Conservation (phyloP, 2,329 filamentous ascomycete species). For the Amphichorda felina region DNA sequence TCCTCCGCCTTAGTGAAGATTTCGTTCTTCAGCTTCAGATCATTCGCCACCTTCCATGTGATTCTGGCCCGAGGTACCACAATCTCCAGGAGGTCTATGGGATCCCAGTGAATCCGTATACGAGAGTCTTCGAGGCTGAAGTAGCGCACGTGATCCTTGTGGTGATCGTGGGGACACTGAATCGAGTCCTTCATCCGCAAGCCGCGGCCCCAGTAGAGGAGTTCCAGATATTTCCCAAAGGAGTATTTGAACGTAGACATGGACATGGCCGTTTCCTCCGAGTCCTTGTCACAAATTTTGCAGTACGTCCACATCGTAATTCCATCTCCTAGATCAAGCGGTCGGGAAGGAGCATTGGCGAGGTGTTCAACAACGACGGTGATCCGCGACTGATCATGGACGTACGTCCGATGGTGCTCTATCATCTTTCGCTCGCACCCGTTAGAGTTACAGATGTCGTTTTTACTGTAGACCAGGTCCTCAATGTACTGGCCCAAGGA, state of each 20-base stretch:
- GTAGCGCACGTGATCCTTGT: slow-evolving; percentile 83
- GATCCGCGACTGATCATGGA: slow-evolving; percentile 88
- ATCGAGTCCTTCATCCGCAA: slow-evolving; percentile 61
- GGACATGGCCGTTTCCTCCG: slow-evolving; percentile 82
- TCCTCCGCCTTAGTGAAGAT: slow-evolving; percentile 73
- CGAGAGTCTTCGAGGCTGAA: slow-evolving; percentile 82
- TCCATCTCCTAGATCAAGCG: slow-evolving; percentile 38
- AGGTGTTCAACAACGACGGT: slow-evolving; percentile 70
- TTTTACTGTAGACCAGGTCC: slow-evolving; percentile 67
- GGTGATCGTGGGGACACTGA: slow-evolving; percentile 78
- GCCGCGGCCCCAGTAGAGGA: slow-evolving; percentile 89
- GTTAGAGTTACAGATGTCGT: slow-evolving; percentile 68
- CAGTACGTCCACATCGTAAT: slow-evolving; percentile 98
- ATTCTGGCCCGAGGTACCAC: slow-evolving; percentile 82
- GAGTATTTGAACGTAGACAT: slow-evolving; percentile 96
- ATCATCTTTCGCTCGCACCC: slow-evolving; percentile 82
- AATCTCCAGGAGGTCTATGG: slow-evolving; percentile 86
- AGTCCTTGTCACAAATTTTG: slow-evolving; percentile 83
- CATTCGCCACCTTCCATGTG: slow-evolving; percentile 96
- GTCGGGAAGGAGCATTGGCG: slow-evolving; percentile 27
- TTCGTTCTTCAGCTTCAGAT: slow-evolving; percentile 85
- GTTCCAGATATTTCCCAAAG: slow-evolving; percentile 94
- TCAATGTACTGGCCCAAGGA: slow-evolving; percentile 93
- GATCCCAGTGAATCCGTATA: slow-evolving; percentile 83
- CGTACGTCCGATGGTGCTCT: slow-evolving; percentile 92